Conservation (phyloP, 371 early-diverging fungal genomes). For the Smittium culicis region DNA sequence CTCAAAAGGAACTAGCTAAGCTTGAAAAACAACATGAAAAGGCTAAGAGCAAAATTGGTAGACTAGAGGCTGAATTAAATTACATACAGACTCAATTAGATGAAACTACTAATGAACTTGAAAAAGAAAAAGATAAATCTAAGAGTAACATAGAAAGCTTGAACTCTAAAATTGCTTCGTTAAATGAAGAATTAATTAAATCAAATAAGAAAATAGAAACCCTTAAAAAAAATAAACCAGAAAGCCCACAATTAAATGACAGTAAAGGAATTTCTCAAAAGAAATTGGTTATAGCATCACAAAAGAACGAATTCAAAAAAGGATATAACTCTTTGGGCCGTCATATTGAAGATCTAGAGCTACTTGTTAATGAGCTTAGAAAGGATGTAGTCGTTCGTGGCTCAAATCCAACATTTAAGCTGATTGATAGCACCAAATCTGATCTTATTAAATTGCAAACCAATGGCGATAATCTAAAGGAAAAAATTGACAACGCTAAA, state of each 20-base stretch:
- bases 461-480: slow-evolving; percentile 36
- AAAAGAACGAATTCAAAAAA: slow-evolving; percentile 42
- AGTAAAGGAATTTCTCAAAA: not conserved
- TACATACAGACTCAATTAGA: not conserved
- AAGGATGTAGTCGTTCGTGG: slow-evolving; percentile 57
- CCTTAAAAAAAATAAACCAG: not conserved
- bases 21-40: not conserved
- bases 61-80: not conserved
- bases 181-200: not conserved
- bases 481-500: slow-evolving; percentile 37
- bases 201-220: not conserved
- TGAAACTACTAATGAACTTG: not conserved
- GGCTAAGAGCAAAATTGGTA: not conserved
- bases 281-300: slow-evolving; percentile 10
- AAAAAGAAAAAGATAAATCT: not conserved
- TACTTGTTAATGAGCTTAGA: slow-evolving; percentile 57
- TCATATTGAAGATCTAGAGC: slow-evolving; percentile 49
- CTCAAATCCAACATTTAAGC: slow-evolving; percentile 41
- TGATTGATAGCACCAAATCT: slow-evolving; percentile 37
- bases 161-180: not conserved
- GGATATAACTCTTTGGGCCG: slow-evolving; percentile 39
- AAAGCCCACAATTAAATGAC: not conserved
- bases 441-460: slow-evolving; percentile 34
- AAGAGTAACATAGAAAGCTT: not conserved
- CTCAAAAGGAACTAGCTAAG: not conserved